A percentile compares a stretch with the other conserved stretches of the same genome.
Evolutionary conservation across 805 yeast species (phyloP).

Genomic region (Komagataella ulmi): DNA sequence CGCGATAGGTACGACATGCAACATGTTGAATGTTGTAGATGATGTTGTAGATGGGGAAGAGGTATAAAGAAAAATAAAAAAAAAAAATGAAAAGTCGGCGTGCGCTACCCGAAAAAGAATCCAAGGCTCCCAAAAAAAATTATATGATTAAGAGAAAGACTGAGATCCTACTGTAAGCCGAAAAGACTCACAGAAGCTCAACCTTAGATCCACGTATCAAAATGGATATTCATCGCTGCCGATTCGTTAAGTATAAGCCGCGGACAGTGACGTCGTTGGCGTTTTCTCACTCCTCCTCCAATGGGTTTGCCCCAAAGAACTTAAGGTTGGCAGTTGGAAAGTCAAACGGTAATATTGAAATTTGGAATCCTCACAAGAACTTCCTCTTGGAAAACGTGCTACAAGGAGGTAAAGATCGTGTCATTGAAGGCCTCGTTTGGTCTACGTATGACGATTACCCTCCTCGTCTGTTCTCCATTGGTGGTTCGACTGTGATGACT

Average conservation of each 20-base stretch:
- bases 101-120: not conserved
- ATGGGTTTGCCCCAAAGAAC: slow-evolving; percentile 32
- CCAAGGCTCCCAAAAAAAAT: not conserved
- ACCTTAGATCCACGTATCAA: slow-evolving; percentile 6
- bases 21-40: not conserved
- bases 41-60: not conserved
- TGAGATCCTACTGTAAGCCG: not conserved
- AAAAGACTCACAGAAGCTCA: not conserved
- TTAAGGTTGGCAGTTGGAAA: slow-evolving; percentile 84
- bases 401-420: slow-evolving; percentile 69
- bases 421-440: slow-evolving; percentile 90
- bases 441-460: slow-evolving; percentile 26
- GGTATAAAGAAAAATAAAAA: not conserved
- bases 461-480: slow-evolving; percentile 77
- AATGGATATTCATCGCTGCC: slow-evolving; percentile 80
- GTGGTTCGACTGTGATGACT: slow-evolving; percentile 82
- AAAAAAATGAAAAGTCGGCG: not conserved
- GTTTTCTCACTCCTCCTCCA: slow-evolving; percentile 50
- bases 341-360: slow-evolving; percentile 88
- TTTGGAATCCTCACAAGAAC: slow-evolving; percentile 77
- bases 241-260: slow-evolving; percentile 83
- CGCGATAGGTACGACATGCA: not conserved
- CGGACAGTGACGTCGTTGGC: slow-evolving; percentile 72
- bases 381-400: slow-evolving; percentile 73
- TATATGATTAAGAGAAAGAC: not conserved